Conservation (phyloP, 768 basidiomycete genomes). For the Cystofilobasidium bisporidii region DNA sequence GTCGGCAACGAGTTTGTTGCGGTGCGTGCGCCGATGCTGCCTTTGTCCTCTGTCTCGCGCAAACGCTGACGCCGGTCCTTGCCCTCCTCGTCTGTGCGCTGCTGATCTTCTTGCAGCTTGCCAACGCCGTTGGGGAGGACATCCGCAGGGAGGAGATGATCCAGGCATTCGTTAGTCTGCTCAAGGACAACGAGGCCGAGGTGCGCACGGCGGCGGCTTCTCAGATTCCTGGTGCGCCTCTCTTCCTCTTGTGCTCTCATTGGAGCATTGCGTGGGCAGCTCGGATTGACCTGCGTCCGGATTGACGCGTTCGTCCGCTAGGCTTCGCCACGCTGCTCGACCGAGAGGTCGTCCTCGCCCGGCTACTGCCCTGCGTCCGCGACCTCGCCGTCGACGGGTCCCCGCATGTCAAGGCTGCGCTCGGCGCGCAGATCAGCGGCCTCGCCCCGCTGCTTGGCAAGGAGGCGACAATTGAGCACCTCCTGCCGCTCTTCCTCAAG, state of each 20-base stretch:
- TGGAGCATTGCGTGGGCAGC: too few species aligned
- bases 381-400: slow-evolving; percentile 87
- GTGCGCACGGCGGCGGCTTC: slow-evolving; percentile 91
- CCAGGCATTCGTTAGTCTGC: slow-evolving; percentile 77
- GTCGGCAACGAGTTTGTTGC: slow-evolving; percentile 95
- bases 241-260: too few species aligned
- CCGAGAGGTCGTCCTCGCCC: slow-evolving; percentile 82
- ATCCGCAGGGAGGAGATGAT: slow-evolving; percentile 90
- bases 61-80: too few species aligned
- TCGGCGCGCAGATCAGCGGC: slow-evolving; percentile 91
- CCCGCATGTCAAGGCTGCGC: slow-evolving; percentile 92
- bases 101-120: slow-evolving; percentile 57
- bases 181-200: slow-evolving; percentile 98
- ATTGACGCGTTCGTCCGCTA: slow-evolving; percentile 39
- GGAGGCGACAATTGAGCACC: slow-evolving; percentile 86
- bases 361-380: slow-evolving; percentile 87
- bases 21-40: too few species aligned
- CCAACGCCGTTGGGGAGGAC: slow-evolving; percentile 78
- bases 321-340: slow-evolving; percentile 91
- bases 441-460: slow-evolving; percentile 88
- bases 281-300: too few species aligned
- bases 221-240: slow-evolving; percentile 90
- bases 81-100: too few species aligned
- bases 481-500: slow-evolving; percentile 92
- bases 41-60: too few species aligned